Conservation (phyloP, 1,139 yeast species). For the Blastobotrys petasosporus region DNA sequence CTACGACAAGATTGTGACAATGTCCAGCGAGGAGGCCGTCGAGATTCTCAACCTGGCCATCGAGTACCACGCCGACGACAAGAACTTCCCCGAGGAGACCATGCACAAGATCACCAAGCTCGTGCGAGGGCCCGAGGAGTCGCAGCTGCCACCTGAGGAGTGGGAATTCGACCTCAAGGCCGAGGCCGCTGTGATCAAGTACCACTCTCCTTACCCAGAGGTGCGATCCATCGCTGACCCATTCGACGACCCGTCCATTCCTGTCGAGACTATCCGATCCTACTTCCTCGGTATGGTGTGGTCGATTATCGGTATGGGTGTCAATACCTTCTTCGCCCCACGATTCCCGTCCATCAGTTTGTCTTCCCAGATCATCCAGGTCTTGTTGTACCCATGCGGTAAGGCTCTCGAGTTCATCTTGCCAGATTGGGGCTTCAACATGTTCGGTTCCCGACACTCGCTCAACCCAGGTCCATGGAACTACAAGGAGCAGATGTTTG, state of each 20-base stretch:
- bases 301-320: conserved; percentile 50
- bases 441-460: conserved; percentile 37
- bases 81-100: conserved; percentile 41
- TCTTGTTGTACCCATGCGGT: conserved; percentile 56
- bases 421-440: conserved; percentile 46
- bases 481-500: conserved; percentile 63
- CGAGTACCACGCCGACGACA: conserved; percentile 43
- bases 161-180: conserved; percentile 32
- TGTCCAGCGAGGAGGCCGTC: conserved; percentile 40
- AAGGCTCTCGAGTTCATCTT: conserved; percentile 30
- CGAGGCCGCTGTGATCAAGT: conserved; percentile 45
- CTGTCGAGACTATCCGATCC: conserved; percentile 53
- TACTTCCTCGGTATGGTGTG: conserved; percentile 52
- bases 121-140: conserved; percentile 19
- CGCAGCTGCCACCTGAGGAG: conserved; percentile 24
- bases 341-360: conserved; percentile 50
- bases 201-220: conserved; percentile 59
- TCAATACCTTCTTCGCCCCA: conserved; percentile 53
- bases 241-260: conserved; percentile 42
- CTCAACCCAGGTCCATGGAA: conserved; percentile 63
- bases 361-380: conserved; percentile 46
- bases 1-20: conserved; percentile 37
- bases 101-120: conserved; percentile 16
- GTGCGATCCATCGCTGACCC: conserved; percentile 52
- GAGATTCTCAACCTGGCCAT: conserved; percentile 39